Percentiles rank a stretch among this genome's conserved stretches.
Conservation (phyloP, 2,329 filamentous ascomycete species). For the Aspergillus aculeatus region DNA sequence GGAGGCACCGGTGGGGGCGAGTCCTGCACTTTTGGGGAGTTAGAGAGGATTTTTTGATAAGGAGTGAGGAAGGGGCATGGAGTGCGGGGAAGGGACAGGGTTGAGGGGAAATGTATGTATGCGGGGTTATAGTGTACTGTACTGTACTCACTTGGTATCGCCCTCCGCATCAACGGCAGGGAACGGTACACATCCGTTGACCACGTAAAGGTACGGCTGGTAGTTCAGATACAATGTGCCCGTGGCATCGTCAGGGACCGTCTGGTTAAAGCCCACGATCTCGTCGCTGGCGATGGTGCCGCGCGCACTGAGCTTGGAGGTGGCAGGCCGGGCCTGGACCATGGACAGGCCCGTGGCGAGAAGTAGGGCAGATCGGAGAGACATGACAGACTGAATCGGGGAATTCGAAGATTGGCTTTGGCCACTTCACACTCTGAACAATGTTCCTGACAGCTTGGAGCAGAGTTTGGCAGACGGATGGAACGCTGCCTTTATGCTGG, state of each 20-base stretch:
- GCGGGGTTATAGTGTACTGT: not conserved
- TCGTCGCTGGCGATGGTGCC: slow-evolving; percentile 47
- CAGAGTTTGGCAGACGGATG: not conserved
- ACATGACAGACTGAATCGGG: not conserved
- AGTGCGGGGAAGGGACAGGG: not conserved
- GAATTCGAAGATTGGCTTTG: not conserved
- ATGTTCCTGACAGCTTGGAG: not conserved
- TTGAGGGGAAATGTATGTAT: not conserved
- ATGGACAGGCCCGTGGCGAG: slow-evolving; percentile 7
- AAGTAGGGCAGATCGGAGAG: slow-evolving; percentile 7
- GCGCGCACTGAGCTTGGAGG: slow-evolving; percentile 25
- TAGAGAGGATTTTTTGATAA: not conserved
- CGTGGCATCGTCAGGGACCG: slow-evolving; percentile 49
- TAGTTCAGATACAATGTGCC: slow-evolving; percentile 56
- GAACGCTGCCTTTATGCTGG: not conserved
- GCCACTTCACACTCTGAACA: not conserved
- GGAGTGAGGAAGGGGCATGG: not conserved
- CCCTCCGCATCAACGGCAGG: slow-evolving; percentile 60
- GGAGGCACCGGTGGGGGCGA: slow-evolving; percentile 41
- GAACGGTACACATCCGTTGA: slow-evolving; percentile 62
- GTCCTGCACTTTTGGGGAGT: slow-evolving; percentile 38
- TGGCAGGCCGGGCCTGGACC: not conserved
- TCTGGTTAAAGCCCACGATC: slow-evolving; percentile 55
- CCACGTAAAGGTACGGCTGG: slow-evolving; percentile 56
- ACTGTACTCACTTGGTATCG: slow-evolving; percentile 52